Percentiles rank a stretch among this genome's conserved stretches.
Evolutionary conservation across 208 protist genomes (phyloP).

Genomic region (Leishmania martiniquensis): DNA sequence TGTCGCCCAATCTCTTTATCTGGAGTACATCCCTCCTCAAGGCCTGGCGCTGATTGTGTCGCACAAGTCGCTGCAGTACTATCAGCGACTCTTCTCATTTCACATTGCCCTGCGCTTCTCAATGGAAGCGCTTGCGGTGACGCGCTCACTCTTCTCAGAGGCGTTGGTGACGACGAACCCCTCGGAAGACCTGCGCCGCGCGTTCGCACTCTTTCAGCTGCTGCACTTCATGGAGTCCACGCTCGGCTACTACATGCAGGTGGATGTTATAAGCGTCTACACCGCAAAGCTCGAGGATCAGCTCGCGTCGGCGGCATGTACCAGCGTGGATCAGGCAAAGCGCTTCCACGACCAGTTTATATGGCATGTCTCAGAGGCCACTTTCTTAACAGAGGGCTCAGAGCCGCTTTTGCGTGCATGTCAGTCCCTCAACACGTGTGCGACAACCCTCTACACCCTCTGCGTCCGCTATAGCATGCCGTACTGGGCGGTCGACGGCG

Average conservation of each 20-base stretch:
- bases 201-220: slow-evolving; percentile 64
- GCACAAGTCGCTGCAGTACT: slow-evolving; percentile 69
- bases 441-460: slow-evolving; percentile 57
- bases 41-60: slow-evolving; percentile 74
- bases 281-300: slow-evolving; percentile 44
- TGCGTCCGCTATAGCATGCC: slow-evolving; percentile 67
- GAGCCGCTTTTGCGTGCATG: slow-evolving; percentile 54
- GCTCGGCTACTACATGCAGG: slow-evolving; percentile 73
- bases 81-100: slow-evolving; percentile 74
- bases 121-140: slow-evolving; percentile 57
- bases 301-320: slow-evolving; percentile 42
- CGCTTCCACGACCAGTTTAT: slow-evolving; percentile 75
- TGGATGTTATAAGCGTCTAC: slow-evolving; percentile 70
- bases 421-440: slow-evolving; percentile 40
- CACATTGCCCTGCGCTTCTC: slow-evolving; percentile 68
- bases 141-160: slow-evolving; percentile 58
- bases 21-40: slow-evolving; percentile 52
- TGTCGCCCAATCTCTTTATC: slow-evolving; percentile 40
- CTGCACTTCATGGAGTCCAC: slow-evolving; percentile 68
- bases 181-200: slow-evolving; percentile 64
- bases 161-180: slow-evolving; percentile 51
- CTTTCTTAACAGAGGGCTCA: slow-evolving; percentile 63
- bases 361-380: slow-evolving; percentile 72
- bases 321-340: slow-evolving; percentile 76
- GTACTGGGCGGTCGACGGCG: slow-evolving; percentile 74